phyloP scores from a whole-genome alignment of 176 grass and related monocot genomes.

The Phoenix dactylifera region DNA sequence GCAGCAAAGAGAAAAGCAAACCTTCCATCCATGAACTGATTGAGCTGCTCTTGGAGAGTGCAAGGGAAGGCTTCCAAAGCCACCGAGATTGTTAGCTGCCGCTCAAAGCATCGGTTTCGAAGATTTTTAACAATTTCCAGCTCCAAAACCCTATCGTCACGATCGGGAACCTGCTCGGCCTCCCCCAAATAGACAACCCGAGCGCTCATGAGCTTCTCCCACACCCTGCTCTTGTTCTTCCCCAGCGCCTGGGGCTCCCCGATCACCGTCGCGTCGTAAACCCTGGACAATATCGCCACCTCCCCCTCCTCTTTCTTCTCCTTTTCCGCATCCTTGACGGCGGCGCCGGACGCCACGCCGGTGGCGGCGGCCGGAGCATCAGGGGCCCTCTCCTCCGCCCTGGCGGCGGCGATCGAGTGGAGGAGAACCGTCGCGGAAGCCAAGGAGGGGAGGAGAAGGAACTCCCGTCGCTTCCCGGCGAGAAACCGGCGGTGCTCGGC shows the following conservation, averaged over 20 bases:
- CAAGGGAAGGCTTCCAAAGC: conserved; percentile 72
- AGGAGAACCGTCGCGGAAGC: conserved; percentile 39
- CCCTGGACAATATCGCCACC: conserved; percentile 48
- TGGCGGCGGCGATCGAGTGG: conserved; percentile 29
- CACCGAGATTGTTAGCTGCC: conserved; percentile 42
- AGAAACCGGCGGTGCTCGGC: not conserved
- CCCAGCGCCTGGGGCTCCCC: conserved; percentile 85
- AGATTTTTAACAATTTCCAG: conserved; percentile 79
- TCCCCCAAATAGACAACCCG: conserved; percentile 88
- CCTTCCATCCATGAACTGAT: conserved; percentile 79
- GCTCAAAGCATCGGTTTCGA: conserved; percentile 36
- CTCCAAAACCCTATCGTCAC: conserved; percentile 65
- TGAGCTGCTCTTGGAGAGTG: conserved; percentile 71
- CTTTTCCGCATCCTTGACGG: not conserved
- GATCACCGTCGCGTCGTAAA: conserved; percentile 92
- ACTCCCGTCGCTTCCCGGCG: conserved; percentile 29
- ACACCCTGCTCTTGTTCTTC: conserved; percentile 73
- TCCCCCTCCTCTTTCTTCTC: conserved; percentile 25
- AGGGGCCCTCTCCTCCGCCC: no score
- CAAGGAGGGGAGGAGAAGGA: conserved; percentile 60
- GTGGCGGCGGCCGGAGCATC: conserved; percentile 16
- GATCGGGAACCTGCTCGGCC: conserved; percentile 85
- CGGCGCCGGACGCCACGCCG: conserved; percentile 11
- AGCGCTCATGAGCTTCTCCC: conserved; percentile 96
- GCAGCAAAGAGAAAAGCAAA: conserved; percentile 11